phyloP scores from a whole-genome alignment of 345 rosid species.

The Melaleuca alternifolia region DNA sequence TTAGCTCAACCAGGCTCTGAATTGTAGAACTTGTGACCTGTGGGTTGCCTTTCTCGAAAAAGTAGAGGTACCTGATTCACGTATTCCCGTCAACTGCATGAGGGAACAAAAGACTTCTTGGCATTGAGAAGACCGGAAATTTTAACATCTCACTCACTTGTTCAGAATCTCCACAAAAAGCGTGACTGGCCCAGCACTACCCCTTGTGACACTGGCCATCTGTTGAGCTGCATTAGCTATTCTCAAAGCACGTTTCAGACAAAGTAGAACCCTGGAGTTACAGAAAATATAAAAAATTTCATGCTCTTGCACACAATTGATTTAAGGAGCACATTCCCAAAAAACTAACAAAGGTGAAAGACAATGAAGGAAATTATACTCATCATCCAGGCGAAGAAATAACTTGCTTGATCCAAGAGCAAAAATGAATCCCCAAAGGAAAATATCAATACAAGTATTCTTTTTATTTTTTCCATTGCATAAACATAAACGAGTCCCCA shows the following conservation, averaged over 20 bases:
- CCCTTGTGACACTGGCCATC: slow-evolving; percentile 65
- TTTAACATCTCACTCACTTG: slow-evolving; percentile 32
- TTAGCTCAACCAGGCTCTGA: slow-evolving; percentile 62
- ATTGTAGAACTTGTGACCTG: slow-evolving; percentile 51
- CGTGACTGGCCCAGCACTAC: slow-evolving; percentile 64
- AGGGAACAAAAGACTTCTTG: neutral
- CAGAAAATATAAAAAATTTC: neutral
- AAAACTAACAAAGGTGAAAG: neutral
- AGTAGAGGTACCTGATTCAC: slow-evolving; percentile 57
- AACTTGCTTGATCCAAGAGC: neutral
- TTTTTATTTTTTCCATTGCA: neutral
- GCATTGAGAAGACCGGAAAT: neutral
- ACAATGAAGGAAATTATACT: neutral
- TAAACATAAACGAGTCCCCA: neutral
- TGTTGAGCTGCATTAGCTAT: slow-evolving; percentile 94
- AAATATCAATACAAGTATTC: neutral
- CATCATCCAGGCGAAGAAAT: neutral
- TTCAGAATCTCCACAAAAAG: slow-evolving; percentile 83
- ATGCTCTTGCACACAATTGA: neutral
- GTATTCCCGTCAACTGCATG: neutral
- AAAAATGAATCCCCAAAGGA: neutral
- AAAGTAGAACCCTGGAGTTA: slow-evolving; percentile 57
- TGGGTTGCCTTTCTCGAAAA: slow-evolving; percentile 70
- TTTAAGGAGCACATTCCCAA: neutral
- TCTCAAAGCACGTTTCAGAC: slow-evolving; percentile 76